Percentiles rank a stretch among this genome's conserved stretches.
Evolutionary conservation across 352 stramenopile genomes (phyloP).

Genomic region (Phytophthora pini): DNA sequence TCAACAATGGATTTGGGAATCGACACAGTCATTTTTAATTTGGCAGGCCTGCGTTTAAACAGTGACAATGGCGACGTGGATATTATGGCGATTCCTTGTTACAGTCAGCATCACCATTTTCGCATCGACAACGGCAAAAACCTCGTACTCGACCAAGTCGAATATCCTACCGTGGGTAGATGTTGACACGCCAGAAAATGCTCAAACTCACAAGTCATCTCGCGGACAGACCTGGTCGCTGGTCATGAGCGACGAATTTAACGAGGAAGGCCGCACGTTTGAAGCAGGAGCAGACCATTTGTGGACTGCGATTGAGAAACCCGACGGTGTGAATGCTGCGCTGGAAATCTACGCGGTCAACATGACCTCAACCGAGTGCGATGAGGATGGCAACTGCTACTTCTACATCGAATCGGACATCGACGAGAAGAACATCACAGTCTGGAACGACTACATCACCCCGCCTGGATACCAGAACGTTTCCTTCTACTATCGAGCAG

Average conservation of each 20-base stretch:
- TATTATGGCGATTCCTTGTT: slow-evolving; percentile 3
- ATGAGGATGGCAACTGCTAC: slow-evolving; percentile 31
- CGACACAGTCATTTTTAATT: slow-evolving; percentile 5
- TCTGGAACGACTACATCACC: slow-evolving; percentile 10
- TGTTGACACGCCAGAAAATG: slow-evolving; percentile 42
- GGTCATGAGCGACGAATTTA: slow-evolving; percentile 23
- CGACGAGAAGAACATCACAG: slow-evolving; percentile 16
- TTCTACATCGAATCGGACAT: slow-evolving; percentile 54
- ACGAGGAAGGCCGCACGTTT: slow-evolving; percentile 12
- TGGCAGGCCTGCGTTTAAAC: not conserved
- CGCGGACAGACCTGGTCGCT: slow-evolving; percentile 10
- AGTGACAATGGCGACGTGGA: not conserved
- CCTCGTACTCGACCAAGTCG: slow-evolving; percentile 21
- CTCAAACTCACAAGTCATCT: slow-evolving; percentile 14
- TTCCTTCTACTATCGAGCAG: slow-evolving; percentile 55
- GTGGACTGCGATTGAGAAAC: slow-evolving; percentile 18
- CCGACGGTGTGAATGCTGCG: slow-evolving; percentile 17
- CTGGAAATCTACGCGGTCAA: slow-evolving; percentile 18
- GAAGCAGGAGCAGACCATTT: slow-evolving; percentile 16
- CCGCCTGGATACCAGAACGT: slow-evolving; percentile 10
- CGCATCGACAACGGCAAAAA: not conserved
- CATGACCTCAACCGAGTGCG: slow-evolving; percentile 17
- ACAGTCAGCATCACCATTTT: not conserved
- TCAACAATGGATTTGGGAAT: not conserved
- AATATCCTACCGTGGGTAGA: slow-evolving; percentile 56